Percentiles rank a stretch among this genome's conserved stretches.
Evolutionary conservation across 2,329 filamentous ascomycete genomes (phyloP).

Genomic region (Colletotrichum sidae): DNA sequence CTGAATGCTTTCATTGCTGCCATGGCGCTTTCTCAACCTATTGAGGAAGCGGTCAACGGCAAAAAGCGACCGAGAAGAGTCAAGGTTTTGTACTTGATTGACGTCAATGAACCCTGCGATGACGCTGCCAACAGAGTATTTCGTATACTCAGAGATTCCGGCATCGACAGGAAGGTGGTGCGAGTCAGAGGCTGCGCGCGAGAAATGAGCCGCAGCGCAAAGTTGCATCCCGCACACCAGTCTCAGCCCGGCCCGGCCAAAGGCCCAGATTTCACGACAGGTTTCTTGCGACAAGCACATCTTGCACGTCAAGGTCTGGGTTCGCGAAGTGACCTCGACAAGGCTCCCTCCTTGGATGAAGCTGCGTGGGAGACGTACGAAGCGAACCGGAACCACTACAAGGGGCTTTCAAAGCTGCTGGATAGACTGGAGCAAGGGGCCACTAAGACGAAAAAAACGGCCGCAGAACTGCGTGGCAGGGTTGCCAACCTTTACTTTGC

Average conservation of each 20-base stretch:
- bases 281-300: constrained; percentile 29
- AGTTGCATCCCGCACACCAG: constrained; percentile 10
- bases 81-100: constrained; percentile 57
- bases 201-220: constrained; percentile 31
- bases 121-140: constrained; percentile 57
- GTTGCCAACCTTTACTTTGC: constrained; percentile 52
- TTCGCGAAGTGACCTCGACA: not conserved
- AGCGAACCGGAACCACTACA: constrained; percentile 46
- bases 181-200: constrained; percentile 33
- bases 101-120: constrained; percentile 60
- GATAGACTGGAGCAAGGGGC: constrained; percentile 40
- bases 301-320: not conserved
- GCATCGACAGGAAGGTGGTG: constrained; percentile 44
- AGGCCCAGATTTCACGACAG: constrained; percentile 20
- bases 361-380: constrained; percentile 55
- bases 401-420: constrained; percentile 51
- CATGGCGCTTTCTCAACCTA: constrained; percentile 42
- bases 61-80: constrained; percentile 35
- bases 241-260: constrained; percentile 38
- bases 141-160: constrained; percentile 49
- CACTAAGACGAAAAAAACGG: constrained; percentile 35
- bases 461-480: constrained; percentile 41
- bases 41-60: not conserved
- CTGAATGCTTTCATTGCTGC: constrained; percentile 57
- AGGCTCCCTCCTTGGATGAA: constrained; percentile 54